phyloP scores from a whole-genome alignment of 129 eudicot species.

The Centella asiatica region DNA sequence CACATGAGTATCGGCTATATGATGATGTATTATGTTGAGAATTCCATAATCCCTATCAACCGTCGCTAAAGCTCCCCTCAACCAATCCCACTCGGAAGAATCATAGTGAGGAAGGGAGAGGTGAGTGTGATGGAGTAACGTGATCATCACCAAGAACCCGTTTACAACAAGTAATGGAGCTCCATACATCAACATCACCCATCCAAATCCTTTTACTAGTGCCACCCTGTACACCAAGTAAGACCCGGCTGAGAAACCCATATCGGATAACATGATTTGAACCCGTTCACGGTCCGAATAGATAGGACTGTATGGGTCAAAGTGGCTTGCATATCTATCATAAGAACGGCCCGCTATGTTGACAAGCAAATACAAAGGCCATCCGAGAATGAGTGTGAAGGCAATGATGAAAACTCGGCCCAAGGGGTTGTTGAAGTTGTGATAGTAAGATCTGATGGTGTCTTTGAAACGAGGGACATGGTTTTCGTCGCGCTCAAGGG shows the following conservation, averaged over 20 bases:
- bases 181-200: conserved; percentile 15
- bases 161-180: conserved; percentile 8
- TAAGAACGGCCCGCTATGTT: conserved; percentile 17
- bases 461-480: conserved; percentile 22
- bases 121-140: conserved; percentile 22
- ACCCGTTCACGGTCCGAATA: conserved; percentile 20
- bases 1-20: conserved; percentile 3
- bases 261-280: conserved; percentile 10
- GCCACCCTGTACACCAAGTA: conserved; percentile 9
- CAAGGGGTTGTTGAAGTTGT: conserved; percentile 10
- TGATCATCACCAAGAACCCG: conserved; percentile 12
- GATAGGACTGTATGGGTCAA: conserved; percentile 19
- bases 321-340: conserved; percentile 6
- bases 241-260: conserved; percentile 9
- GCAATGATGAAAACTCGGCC: conserved; percentile 13
- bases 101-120: conserved; percentile 13
- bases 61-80: neutral
- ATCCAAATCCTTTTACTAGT: conserved; percentile 12
- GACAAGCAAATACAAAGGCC: conserved; percentile 17
- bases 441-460: neutral
- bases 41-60: conserved; percentile 2
- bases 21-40: neutral
- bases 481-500: conserved; percentile 19
- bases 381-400: conserved; percentile 16
- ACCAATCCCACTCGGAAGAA: conserved; percentile 1